Evolutionary conservation across 108 stramenopile species (phyloP).

Genomic region (Nitzschia palea): DNA sequence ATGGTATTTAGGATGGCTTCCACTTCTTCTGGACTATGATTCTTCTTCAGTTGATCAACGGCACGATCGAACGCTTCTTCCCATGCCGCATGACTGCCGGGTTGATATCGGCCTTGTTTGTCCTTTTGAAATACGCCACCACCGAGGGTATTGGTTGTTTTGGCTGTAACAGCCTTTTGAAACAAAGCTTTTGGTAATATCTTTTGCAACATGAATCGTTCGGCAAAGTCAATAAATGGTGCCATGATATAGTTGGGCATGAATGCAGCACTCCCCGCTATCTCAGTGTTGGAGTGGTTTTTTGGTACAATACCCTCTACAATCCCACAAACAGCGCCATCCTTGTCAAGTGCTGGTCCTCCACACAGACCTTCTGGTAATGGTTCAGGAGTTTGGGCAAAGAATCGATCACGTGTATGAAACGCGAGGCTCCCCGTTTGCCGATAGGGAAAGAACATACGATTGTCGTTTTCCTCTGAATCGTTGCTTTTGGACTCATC

Average conservation of each 20-base stretch:
- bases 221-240: slow-evolving; percentile 73
- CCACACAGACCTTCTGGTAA: slow-evolving; percentile 86
- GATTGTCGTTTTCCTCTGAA: slow-evolving; percentile 35
- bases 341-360: slow-evolving; percentile 64
- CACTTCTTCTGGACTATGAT: slow-evolving; percentile 68
- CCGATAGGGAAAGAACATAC: slow-evolving; percentile 65
- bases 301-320: slow-evolving; percentile 83
- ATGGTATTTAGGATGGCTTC: slow-evolving; percentile 74
- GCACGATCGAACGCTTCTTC: slow-evolving; percentile 70
- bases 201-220: slow-evolving; percentile 70
- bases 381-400: slow-evolving; percentile 65
- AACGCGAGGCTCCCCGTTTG: slow-evolving; percentile 58
- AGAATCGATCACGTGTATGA: slow-evolving; percentile 74
- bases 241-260: slow-evolving; percentile 67
- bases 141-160: slow-evolving; percentile 44
- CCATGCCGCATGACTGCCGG: slow-evolving; percentile 26
- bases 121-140: slow-evolving; percentile 42
- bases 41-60: slow-evolving; percentile 51
- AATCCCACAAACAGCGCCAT: slow-evolving; percentile 62
- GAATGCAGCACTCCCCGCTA: slow-evolving; percentile 81
- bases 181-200: slow-evolving; percentile 68
- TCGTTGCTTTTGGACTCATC: slow-evolving; percentile 18
- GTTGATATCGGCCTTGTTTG: slow-evolving; percentile 34
- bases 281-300: slow-evolving; percentile 52
- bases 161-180: slow-evolving; percentile 60